Evolutionary conservation across 176 grass and related monocot species (phyloP).

Genomic region (Metroxylon sagu): DNA sequence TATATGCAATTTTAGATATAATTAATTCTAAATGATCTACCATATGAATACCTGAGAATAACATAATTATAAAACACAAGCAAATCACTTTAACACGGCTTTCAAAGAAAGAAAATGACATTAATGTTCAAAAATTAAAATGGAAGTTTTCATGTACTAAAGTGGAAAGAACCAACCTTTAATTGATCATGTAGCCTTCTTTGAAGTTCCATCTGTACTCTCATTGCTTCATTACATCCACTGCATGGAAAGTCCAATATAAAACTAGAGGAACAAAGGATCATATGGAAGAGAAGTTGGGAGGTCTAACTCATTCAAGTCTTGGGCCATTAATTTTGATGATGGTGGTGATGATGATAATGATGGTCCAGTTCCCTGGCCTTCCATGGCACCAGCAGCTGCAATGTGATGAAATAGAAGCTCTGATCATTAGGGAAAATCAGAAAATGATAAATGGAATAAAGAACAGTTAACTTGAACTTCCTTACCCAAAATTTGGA

Average conservation of each 20-base stretch:
- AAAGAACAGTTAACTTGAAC: too few species aligned
- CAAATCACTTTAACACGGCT: too few species aligned
- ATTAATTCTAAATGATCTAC: too few species aligned
- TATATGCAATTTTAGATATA: too few species aligned
- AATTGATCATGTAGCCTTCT: conserved; percentile 27
- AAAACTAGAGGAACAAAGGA: neutral
- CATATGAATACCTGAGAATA: too few species aligned
- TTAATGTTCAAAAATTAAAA: too few species aligned
- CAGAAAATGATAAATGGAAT: too few species aligned
- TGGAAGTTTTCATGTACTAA: neutral
- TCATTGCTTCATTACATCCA: conserved; percentile 35
- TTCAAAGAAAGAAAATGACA: too few species aligned
- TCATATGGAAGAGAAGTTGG: conserved; percentile 6
- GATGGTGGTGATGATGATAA: conserved; percentile 8
- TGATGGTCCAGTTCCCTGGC: conserved; percentile 20
- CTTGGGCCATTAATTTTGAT: conserved; percentile 25
- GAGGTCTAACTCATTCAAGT: conserved; percentile 19
- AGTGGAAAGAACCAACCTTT: conserved; percentile 15
- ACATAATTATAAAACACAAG: too few species aligned
- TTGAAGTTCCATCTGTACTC: conserved; percentile 38
- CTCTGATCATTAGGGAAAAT: too few species aligned
- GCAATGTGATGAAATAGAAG: conserved; percentile 1
- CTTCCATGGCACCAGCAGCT: conserved; percentile 15
- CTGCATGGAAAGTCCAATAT: conserved; percentile 7
- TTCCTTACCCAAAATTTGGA: too few species aligned